Evolutionary conservation across 257 asterid species (phyloP).

Genomic region (Linderniella brevidens): DNA sequence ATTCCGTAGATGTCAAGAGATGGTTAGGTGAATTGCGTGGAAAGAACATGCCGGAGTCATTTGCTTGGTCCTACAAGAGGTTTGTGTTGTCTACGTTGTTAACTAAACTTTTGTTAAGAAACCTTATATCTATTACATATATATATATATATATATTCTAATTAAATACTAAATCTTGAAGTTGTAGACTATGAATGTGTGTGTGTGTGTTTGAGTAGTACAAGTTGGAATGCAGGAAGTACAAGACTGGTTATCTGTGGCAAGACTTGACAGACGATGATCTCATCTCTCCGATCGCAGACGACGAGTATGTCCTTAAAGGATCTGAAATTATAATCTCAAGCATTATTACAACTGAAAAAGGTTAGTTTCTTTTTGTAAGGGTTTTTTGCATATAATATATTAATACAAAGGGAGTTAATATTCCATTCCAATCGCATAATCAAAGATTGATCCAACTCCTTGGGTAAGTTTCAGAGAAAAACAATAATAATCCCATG

Average conservation of each 20-base stretch:
- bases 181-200: not conserved
- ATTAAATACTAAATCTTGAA: not conserved
- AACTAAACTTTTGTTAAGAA: not conserved
- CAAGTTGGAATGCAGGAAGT: slow-evolving; percentile 29
- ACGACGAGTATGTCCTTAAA: slow-evolving; percentile 77
- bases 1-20: slow-evolving; percentile 48
- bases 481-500: slow-evolving; percentile 1
- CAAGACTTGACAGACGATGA: slow-evolving; percentile 90
- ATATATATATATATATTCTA: not conserved
- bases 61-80: slow-evolving; percentile 89
- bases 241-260: slow-evolving; percentile 78
- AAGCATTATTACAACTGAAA: not conserved
- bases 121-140: no score
- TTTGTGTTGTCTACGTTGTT: slow-evolving; percentile 4
- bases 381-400: no score
- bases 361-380: slow-evolving; percentile 16
- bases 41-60: slow-evolving; percentile 67
- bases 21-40: slow-evolving; percentile 84
- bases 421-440: no score
- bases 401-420: no score
- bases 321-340: slow-evolving; percentile 79
- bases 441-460: no score
- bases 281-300: slow-evolving; percentile 74
- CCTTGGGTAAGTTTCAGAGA: no score
- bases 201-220: not conserved